phyloP scores from a whole-genome alignment of 1,284 basidiomycete species.

The Puccinia hordei region DNA sequence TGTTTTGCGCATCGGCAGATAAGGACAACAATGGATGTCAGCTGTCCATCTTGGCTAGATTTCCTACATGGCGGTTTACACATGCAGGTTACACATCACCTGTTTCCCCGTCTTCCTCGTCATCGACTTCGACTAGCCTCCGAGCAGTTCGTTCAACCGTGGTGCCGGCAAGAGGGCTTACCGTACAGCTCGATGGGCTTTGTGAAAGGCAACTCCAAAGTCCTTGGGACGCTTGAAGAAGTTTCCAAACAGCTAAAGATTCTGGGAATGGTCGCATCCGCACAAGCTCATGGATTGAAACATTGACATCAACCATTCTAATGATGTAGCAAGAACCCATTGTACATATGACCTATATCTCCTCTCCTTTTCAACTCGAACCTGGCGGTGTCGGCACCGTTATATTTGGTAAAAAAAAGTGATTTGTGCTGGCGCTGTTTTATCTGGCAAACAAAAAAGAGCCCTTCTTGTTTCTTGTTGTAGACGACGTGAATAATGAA shows the following conservation, averaged over 20 bases:
- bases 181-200: slow-evolving; percentile 89
- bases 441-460: neutral
- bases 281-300: slow-evolving; percentile 57
- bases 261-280: slow-evolving; percentile 70
- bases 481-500: no score
- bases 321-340: neutral
- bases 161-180: slow-evolving; percentile 68
- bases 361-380: neutral
- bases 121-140: slow-evolving; percentile 82
- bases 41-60: slow-evolving; percentile 77
- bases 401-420: neutral
- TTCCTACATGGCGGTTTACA: slow-evolving; percentile 92
- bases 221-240: slow-evolving; percentile 71
- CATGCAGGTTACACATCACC: slow-evolving; percentile 93
- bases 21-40: slow-evolving; percentile 92
- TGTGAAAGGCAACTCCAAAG: slow-evolving; percentile 76
- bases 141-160: slow-evolving; percentile 80
- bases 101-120: slow-evolving; percentile 90
- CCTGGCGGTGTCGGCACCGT: neutral
- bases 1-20: slow-evolving; percentile 90
- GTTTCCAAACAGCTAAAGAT: slow-evolving; percentile 81
- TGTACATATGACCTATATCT: neutral
- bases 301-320: slow-evolving; percentile 9
- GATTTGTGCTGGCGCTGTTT: neutral
- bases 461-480: no score